phyloP scores from a whole-genome alignment of 805 yeast genomes.

The Saccharomycopsis synnaedendra region DNA sequence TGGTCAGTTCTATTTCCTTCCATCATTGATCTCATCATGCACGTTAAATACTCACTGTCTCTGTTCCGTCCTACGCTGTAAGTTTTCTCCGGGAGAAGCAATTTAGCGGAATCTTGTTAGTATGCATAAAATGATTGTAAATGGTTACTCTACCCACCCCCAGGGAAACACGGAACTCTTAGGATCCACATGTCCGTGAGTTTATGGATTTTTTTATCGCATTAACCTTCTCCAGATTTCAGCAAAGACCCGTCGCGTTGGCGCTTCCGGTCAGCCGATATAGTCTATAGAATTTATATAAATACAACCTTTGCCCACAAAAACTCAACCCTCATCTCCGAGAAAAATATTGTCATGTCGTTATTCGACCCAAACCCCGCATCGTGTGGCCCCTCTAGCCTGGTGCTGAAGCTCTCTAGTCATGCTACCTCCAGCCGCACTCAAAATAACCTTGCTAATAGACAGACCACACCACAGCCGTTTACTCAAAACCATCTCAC shows the following conservation, averaged over 20 bases:
- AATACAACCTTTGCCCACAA: too few species aligned
- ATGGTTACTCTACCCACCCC: background rate
- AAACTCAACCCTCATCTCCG: background rate
- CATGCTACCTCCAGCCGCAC: slow-evolving; percentile 4
- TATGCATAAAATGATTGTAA: background rate
- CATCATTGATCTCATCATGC: background rate
- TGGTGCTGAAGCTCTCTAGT: slow-evolving; percentile 6
- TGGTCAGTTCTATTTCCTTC: background rate
- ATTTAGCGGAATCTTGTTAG: background rate
- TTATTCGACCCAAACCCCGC: slow-evolving; percentile 8
- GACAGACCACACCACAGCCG: background rate
- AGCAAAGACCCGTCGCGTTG: background rate
- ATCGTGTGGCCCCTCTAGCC: slow-evolving; percentile 12
- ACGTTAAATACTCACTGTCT: slow-evolving; percentile 2
- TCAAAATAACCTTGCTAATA: background rate
- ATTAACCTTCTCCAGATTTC: background rate
- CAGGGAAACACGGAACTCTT: background rate
- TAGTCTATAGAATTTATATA: too few species aligned
- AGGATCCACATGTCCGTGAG: slow-evolving; percentile 3
- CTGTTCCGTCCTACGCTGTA: slow-evolving; percentile 7
- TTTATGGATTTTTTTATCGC: background rate
- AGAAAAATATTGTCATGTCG: slow-evolving; percentile 3
- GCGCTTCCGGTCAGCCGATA: background rate
- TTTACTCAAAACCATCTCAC: slow-evolving; percentile 2
- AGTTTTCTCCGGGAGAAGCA: slow-evolving; percentile 6